Conservation (phyloP, 2,329 filamentous ascomycete species). For the Phialocephala sp. region DNA sequence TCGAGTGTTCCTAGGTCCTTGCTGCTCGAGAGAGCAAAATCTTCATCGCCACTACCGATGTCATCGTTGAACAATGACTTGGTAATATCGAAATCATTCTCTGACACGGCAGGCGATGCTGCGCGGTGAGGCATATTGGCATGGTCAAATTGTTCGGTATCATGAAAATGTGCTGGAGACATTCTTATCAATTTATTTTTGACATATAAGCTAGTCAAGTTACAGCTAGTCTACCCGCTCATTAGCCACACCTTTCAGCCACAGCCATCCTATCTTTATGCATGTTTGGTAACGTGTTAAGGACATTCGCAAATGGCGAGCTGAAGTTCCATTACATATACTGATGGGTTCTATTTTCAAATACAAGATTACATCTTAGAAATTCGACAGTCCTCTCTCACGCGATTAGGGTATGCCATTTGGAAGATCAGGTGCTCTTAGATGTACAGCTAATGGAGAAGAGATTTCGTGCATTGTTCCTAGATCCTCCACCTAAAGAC, state of each 20-base stretch:
- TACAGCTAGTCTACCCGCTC: not conserved
- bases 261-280: not conserved
- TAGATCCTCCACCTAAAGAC: too few relatives aligned
- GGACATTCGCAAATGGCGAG: too few relatives aligned
- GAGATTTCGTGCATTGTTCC: too few relatives aligned
- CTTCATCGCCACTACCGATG: slow-evolving; percentile 55
- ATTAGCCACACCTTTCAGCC: not conserved
- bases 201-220: not conserved
- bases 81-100: slow-evolving; percentile 91
- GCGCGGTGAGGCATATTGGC: slow-evolving; percentile 71
- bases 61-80: slow-evolving; percentile 73
- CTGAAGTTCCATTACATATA: too few relatives aligned
- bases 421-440: too few relatives aligned
- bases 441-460: too few relatives aligned
- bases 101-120: slow-evolving; percentile 82
- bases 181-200: slow-evolving; percentile 7
- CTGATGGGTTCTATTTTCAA: too few relatives aligned
- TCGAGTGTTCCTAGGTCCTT: slow-evolving; percentile 58
- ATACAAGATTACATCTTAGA: too few relatives aligned
- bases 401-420: too few relatives aligned
- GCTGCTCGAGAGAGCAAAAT: slow-evolving; percentile 41
- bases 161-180: slow-evolving; percentile 5
- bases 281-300: not conserved
- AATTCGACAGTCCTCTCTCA: too few relatives aligned
- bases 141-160: slow-evolving; percentile 8